phyloP scores from a whole-genome alignment of 2,329 filamentous ascomycete species.

The Penicillium verrucosum region DNA sequence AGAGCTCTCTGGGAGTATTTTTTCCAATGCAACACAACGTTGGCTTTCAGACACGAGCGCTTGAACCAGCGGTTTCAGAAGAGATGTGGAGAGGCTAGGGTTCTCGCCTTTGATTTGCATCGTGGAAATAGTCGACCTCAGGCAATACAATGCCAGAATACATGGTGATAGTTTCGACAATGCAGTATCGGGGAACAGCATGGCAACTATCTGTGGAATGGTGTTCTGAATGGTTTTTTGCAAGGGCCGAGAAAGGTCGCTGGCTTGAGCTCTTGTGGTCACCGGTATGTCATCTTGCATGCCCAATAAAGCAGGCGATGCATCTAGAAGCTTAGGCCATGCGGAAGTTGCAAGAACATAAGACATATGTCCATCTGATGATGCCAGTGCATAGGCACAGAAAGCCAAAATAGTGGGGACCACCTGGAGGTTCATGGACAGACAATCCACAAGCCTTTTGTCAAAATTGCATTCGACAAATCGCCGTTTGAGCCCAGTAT shows the following conservation, averaged over 20 bases:
- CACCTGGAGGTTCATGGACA: constrained; percentile 58
- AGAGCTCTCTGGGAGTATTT: constrained; percentile 15
- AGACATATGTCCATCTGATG: constrained; percentile 26
- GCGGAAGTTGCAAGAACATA: constrained; percentile 28
- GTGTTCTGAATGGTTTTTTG: constrained; percentile 30
- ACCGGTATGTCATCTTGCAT: constrained; percentile 28
- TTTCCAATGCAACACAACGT: not conserved
- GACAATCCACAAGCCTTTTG: constrained; percentile 61
- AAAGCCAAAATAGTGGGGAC: constrained; percentile 32
- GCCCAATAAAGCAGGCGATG: constrained; percentile 27
- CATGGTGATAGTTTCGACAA: constrained; percentile 30
- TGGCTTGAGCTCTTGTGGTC: constrained; percentile 20
- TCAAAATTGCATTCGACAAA: constrained; percentile 74
- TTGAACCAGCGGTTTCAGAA: constrained; percentile 31
- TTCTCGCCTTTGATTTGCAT: constrained; percentile 32
- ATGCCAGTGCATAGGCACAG: constrained; percentile 34
- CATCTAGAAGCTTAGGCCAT: constrained; percentile 33
- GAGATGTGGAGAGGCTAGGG: constrained; percentile 25
- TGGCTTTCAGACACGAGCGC: constrained; percentile 24
- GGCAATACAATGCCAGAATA: constrained; percentile 33
- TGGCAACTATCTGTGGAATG: constrained; percentile 22
- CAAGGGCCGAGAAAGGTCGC: constrained; percentile 31
- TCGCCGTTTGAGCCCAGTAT: constrained; percentile 37
- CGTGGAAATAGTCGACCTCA: constrained; percentile 32
- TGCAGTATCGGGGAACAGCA: constrained; percentile 22